A percentile compares a stretch with the other conserved stretches of the same genome.
These are phyloP conservation scores for Clitopilus hobsonii DNA, from an alignment of 768 basidiomycete species.

Conservation along the genomic window DNA sequence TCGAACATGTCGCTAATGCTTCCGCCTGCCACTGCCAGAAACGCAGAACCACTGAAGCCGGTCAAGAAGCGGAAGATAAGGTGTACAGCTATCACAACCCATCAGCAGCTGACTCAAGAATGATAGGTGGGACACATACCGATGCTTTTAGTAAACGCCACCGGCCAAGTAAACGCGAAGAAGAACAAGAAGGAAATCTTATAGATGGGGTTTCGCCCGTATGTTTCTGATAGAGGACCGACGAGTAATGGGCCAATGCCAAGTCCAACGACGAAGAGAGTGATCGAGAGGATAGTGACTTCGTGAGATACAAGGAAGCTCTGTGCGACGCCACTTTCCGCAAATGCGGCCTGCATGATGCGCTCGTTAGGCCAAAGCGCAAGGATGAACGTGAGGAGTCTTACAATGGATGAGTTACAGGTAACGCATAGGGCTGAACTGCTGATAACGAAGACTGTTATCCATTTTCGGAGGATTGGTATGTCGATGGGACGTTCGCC, in stretches of 20 bases:
- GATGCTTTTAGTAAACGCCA: constrained; percentile 68
- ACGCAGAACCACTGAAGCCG: constrained; percentile 52
- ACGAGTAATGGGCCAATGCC: constrained; percentile 52
- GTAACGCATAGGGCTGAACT: constrained; percentile 46
- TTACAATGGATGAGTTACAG: constrained; percentile 52
- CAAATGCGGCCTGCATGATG: constrained; percentile 46
- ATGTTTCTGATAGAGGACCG: constrained; percentile 53
- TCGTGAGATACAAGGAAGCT: constrained; percentile 43
- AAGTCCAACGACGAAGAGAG: constrained; percentile 56
- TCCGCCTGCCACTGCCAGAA: constrained; percentile 54
- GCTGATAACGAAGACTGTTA: constrained; percentile 40
- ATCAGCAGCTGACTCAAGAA: no score
- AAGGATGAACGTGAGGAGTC: constrained; percentile 14
- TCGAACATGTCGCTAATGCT: constrained; percentile 53
- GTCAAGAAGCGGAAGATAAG: constrained; percentile 55
- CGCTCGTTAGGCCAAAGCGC: neutral
- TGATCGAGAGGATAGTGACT: constrained; percentile 49
- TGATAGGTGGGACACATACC: no score
- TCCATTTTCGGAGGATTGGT: constrained; percentile 40
- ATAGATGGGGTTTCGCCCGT: constrained; percentile 65
- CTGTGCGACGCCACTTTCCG: constrained; percentile 53
- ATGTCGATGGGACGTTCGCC: constrained; percentile 39
- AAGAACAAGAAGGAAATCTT: constrained; percentile 54
- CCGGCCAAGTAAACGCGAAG: constrained; percentile 64
- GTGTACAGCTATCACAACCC: constrained; percentile 40